phyloP scores from a whole-genome alignment of 805 yeast genomes.

The Candida oleophila region DNA sequence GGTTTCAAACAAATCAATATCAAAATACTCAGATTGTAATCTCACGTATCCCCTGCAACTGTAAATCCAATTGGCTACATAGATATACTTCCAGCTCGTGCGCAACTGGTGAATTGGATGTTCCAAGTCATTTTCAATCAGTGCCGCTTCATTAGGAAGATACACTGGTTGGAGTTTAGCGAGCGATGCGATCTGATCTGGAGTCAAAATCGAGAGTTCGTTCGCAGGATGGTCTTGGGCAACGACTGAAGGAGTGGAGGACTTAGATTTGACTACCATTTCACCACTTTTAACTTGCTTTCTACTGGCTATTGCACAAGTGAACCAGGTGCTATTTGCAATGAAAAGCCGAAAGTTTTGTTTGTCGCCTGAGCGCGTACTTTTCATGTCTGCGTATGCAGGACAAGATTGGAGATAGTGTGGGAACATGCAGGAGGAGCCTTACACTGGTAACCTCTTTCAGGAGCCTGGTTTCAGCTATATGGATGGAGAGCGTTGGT shows the following conservation, averaged over 20 bases:
- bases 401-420: neutral
- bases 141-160: constrained; percentile 17
- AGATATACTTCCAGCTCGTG: constrained; percentile 21
- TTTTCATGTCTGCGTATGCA: neutral
- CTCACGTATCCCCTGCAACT: constrained; percentile 51
- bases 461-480: too few relatives aligned
- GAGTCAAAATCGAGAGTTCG: constrained; percentile 11
- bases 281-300: too few relatives aligned
- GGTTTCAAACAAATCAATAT: constrained; percentile 59
- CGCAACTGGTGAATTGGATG: constrained; percentile 14
- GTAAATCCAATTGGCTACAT: constrained; percentile 54
- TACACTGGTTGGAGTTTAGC: constrained; percentile 18
- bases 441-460: too few relatives aligned
- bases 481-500: too few relatives aligned
- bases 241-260: constrained; percentile 6
- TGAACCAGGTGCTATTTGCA: too few relatives aligned
- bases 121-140: constrained; percentile 4
- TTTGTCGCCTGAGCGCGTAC: too few relatives aligned
- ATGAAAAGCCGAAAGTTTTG: too few relatives aligned
- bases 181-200: constrained; percentile 17
- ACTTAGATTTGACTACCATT: constrained; percentile 10
- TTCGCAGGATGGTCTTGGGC: constrained; percentile 11
- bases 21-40: constrained; percentile 51
- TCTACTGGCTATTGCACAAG: neutral
- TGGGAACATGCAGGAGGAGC: too few relatives aligned